phyloP scores from a whole-genome alignment of 768 basidiomycete species.

The Amyloporia xantha region DNA sequence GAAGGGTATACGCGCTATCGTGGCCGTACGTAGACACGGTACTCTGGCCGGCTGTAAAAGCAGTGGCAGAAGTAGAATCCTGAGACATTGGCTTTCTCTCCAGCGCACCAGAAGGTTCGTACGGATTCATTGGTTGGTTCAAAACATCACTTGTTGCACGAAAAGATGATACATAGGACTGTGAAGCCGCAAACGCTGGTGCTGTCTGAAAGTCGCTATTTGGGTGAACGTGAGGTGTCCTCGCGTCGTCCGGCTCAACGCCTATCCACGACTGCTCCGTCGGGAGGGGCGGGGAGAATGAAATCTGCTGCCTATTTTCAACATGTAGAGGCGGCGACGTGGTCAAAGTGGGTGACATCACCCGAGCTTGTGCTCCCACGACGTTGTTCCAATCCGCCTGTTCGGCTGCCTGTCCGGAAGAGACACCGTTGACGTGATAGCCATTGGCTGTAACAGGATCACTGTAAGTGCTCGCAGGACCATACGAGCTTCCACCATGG shows the following conservation, averaged over 20 bases:
- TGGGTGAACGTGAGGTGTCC: too few species aligned
- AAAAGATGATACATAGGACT: too few species aligned
- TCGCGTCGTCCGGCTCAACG: neutral
- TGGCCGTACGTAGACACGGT: too few species aligned
- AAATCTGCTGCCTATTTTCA: neutral
- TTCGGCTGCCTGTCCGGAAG: too few species aligned
- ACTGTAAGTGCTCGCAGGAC: too few species aligned
- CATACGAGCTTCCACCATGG: too few species aligned
- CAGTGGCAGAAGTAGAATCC: neutral
- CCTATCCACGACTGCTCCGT: neutral
- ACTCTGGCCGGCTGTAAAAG: too few species aligned
- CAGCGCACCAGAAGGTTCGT: constrained; percentile 12
- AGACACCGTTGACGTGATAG: too few species aligned
- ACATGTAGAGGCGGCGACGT: neutral
- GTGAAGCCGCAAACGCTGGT: too few species aligned
- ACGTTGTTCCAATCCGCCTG: neutral
- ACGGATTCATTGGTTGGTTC: neutral
- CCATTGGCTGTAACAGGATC: too few species aligned
- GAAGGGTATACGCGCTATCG: constrained; percentile 3
- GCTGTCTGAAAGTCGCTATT: too few species aligned
- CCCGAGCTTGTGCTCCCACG: neutral
- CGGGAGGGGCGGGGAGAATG: neutral
- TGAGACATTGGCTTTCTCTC: neutral
- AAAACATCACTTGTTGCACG: too few species aligned
- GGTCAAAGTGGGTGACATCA: neutral